Conservation (phyloP, 805 yeast genomes). For the Suhomyces pyralidae region DNA sequence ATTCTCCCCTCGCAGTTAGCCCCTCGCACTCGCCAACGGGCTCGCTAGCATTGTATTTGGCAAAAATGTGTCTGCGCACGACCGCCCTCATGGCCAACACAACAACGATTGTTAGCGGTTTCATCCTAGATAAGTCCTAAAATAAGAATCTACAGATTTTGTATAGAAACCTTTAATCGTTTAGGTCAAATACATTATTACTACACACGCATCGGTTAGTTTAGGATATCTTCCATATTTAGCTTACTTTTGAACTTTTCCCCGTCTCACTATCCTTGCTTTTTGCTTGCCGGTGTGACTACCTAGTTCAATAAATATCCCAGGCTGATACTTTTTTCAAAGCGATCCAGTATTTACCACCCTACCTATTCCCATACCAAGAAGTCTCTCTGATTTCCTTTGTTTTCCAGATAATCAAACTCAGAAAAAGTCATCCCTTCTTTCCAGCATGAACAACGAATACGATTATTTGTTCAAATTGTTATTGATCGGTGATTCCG, state of each 20-base stretch:
- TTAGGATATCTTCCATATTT: not conserved
- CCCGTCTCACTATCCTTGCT: not conserved
- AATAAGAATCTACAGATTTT: not conserved
- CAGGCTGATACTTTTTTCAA: not conserved
- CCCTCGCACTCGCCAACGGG: not conserved
- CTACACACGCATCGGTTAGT: not conserved
- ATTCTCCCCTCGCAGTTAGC: not conserved
- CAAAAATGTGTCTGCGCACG: not conserved
- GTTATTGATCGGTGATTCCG: constrained; percentile 95
- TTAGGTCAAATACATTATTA: not conserved
- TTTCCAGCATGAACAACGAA: constrained; percentile 69
- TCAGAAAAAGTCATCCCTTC: not conserved
- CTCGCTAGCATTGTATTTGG: not conserved
- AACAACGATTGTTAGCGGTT: constrained; percentile 2
- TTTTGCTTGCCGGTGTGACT: not conserved
- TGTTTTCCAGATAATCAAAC: not conserved
- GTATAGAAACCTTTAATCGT: not conserved
- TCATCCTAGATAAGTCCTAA: not conserved
- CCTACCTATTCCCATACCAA: not conserved
- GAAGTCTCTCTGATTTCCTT: not conserved
- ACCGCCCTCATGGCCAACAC: constrained; percentile 5
- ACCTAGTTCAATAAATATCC: not conserved
- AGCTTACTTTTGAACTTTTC: not conserved
- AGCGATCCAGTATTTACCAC: not conserved
- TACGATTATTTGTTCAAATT: constrained; percentile 97